Evolutionary conservation across 306 rosid species (phyloP), one percentile per base, ranked within the genome.

Genomic region (Fragaria nilgerrensis): DNA sequence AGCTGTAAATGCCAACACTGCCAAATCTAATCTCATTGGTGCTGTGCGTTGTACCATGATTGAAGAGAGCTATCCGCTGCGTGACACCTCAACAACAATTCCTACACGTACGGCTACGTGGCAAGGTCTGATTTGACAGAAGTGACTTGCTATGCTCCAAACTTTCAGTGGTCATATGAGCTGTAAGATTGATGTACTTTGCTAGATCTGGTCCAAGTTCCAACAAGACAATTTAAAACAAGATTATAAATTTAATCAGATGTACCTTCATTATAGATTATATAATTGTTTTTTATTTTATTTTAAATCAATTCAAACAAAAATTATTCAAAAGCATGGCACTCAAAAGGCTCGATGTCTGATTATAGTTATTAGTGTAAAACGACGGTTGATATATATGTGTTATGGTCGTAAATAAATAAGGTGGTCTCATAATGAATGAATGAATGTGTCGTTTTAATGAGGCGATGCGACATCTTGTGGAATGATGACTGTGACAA

Each of bases 1-100:
- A 65, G 48, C 70, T 65, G 48, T 13, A 65, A 65, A 19, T 48
- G 47, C 44, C 68, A 63, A 32, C 43, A 63, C 68, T 32, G 36
- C 36, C 65, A 59, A 59, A 59, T 23, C 36, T 59, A 59, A 59
- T 23, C 36, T 59, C 36, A 19, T 1, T 25, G 3, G 75, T 49
- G n/a, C 1, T 32, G 68, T 63, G 62, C 70, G 77, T 63, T 70
- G 74, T 76, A 81, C 77, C 75, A 61, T 63, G 62, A 53, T 71
- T 16, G 75, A 48, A 29, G n/a, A 27, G 43, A 25, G 25, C 9
- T 20, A 49, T 71, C 75, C 4, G 4, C 62, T 71, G 75, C 45
- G 16, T 14, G 59, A 48, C 39, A 71, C 43, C 45, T 71, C 27
- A 47, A 27, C 4, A 34, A 43, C n/a, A 17, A 8, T 37, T 32